These are phyloP conservation scores for Carex arenaria DNA, from an alignment of 202 grass and related monocot genomes.

Conservation along the genomic window DNA sequence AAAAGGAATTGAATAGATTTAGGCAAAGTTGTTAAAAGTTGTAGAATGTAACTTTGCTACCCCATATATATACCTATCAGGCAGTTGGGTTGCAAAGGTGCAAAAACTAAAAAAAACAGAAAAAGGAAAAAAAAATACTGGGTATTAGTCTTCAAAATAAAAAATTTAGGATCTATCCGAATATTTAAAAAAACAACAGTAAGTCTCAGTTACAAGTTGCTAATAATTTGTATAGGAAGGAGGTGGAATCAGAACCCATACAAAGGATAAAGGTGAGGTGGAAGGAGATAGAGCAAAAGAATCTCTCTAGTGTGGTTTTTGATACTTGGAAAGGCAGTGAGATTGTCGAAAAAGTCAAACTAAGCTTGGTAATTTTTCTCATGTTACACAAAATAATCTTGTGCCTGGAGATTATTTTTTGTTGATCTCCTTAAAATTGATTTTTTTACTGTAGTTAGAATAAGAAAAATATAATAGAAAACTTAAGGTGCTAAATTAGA, in stretches of 20 bases:
- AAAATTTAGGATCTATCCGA: not conserved
- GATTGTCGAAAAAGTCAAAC: constrained; percentile 68
- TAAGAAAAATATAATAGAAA: not conserved
- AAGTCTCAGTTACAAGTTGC: not conserved
- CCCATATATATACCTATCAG: not conserved
- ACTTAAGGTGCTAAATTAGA: not conserved
- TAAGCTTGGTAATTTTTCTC: constrained; percentile 41
- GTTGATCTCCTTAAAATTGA: not conserved
- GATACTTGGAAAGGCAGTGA: constrained; percentile 47
- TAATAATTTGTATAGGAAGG: constrained; percentile 19
- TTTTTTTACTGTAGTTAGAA: not conserved
- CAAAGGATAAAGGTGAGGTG: constrained; percentile 49
- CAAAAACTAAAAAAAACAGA: not conserved
- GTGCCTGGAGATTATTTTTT: not conserved
- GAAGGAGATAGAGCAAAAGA: constrained; percentile 68
- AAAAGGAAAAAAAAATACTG: not conserved
- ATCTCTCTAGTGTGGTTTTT: constrained; percentile 46
- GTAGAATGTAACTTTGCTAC: not conserved
- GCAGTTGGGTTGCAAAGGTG: not conserved
- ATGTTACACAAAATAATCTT: not conserved
- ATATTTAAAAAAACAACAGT: not conserved
- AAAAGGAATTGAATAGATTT: not conserved
- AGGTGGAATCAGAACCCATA: constrained; percentile 53
- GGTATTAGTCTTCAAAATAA: not conserved
- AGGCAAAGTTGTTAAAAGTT: not conserved